Conservation (phyloP, 805 yeast species). For the Myxozyma kluyveri region DNA sequence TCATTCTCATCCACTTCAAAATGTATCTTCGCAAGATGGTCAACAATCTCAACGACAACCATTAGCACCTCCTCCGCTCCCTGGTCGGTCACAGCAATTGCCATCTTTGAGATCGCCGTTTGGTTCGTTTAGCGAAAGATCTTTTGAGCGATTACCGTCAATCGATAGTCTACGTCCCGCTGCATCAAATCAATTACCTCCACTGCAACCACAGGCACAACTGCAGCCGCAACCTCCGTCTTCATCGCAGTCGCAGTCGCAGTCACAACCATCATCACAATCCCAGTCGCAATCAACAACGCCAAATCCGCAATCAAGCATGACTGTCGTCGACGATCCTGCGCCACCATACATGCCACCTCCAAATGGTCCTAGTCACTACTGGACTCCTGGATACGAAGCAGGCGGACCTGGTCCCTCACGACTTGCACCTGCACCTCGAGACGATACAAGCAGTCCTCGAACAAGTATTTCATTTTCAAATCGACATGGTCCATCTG, state of each 20-base stretch:
- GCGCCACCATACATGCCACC: constrained; percentile 23
- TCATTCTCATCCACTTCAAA: not conserved
- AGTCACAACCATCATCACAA: not conserved
- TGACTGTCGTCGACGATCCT: constrained; percentile 1
- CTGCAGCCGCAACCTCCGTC: not conserved
- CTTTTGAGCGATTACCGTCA: constrained; percentile 20
- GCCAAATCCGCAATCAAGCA: not conserved
- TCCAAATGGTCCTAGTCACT: constrained; percentile 20
- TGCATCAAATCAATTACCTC: constrained; percentile 9
- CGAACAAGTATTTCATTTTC: constrained; percentile 2
- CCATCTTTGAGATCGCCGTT: no score
- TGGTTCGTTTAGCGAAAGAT: no score
- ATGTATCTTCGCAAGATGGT: not conserved
- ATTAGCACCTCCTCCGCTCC: not conserved
- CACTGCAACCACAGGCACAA: constrained; percentile 12
- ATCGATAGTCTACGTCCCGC: constrained; percentile 11
- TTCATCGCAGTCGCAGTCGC: no score
- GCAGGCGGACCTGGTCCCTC: constrained; percentile 3
- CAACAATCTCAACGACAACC: not conserved
- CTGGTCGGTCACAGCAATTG: not conserved
- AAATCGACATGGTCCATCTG: not conserved
- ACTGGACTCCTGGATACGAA: constrained; percentile 20
- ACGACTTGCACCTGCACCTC: not conserved
- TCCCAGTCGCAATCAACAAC: no score
- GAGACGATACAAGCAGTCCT: constrained; percentile 3